Percentiles rank a stretch among this genome's conserved stretches.
Evolutionary conservation across 108 stramenopile species (phyloP).

Genomic region (Pseudonitzschia multiseries): DNA sequence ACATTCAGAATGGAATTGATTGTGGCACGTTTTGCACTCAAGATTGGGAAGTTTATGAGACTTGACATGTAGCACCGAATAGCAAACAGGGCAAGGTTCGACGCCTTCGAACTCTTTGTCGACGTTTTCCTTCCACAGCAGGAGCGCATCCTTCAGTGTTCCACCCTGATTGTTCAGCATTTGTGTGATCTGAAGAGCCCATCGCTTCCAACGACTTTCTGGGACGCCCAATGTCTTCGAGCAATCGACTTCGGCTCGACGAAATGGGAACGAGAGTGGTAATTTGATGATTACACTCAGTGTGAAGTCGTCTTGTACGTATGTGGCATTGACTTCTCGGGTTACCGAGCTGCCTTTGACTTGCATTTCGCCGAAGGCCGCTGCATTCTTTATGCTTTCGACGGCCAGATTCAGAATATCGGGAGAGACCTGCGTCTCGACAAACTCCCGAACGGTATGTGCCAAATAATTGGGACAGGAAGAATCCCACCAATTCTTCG

Average conservation of each 20-base stretch:
- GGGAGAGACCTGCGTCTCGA: conserved; percentile 71
- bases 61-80: conserved; percentile 90
- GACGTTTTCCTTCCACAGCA: conserved; percentile 95
- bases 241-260: conserved; percentile 83
- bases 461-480: conserved; percentile 62
- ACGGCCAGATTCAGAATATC: conserved; percentile 66
- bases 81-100: conserved; percentile 99
- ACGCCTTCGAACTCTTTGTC: conserved; percentile 98
- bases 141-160: conserved; percentile 84
- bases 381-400: conserved; percentile 55
- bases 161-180: conserved; percentile 89
- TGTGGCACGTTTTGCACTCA: conserved; percentile 85
- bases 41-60: conserved; percentile 85
- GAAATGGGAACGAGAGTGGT: conserved; percentile 77
- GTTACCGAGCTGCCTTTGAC: conserved; percentile 68
- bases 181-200: conserved; percentile 77
- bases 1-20: conserved; percentile 90
- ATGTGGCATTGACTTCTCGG: conserved; percentile 76
- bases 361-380: conserved; percentile 73
- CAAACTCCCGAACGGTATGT: conserved; percentile 57
- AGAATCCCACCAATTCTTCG: conserved; percentile 81
- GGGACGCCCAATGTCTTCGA: conserved; percentile 77
- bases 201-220: conserved; percentile 70
- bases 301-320: conserved; percentile 87
- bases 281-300: conserved; percentile 67